These are phyloP conservation scores for Nemania bipapillata DNA, from an alignment of 2,329 filamentous ascomycete species.

Conservation along the genomic window DNA sequence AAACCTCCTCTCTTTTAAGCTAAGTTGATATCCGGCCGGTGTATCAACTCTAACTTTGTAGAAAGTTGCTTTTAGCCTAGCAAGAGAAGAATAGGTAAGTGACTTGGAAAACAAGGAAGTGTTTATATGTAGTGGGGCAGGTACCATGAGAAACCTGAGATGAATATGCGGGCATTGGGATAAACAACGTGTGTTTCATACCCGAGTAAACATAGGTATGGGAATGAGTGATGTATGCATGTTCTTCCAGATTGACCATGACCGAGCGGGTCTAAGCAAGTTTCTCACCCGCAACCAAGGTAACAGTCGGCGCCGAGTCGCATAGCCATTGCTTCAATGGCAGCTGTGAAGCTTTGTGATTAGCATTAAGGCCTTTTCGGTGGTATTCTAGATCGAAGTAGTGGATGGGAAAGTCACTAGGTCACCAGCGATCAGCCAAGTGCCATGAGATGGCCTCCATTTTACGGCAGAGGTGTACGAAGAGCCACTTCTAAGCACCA, in stretches of 20 bases:
- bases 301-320: neutral
- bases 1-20: neutral
- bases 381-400: too few relatives aligned
- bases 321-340: too few relatives aligned
- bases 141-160: neutral
- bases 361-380: too few relatives aligned
- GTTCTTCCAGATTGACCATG: neutral
- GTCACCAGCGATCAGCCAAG: neutral
- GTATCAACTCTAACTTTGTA: neutral
- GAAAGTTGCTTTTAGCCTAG: slow-evolving; percentile 1
- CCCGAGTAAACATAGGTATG: neutral
- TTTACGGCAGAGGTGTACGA: neutral
- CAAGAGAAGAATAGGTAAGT: neutral
- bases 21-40: slow-evolving; percentile 5
- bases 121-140: neutral
- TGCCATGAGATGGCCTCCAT: neutral
- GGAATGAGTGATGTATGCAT: neutral
- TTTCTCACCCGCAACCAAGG: neutral
- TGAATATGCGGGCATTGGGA: slow-evolving; percentile 20
- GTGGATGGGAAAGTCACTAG: neutral
- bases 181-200: neutral
- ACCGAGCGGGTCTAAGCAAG: neutral
- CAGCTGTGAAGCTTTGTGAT: neutral
- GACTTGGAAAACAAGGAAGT: neutral
- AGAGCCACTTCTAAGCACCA: neutral